A percentile compares a stretch with the other conserved stretches of the same genome.
Conservation (phyloP, 768 basidiomycete genomes). For the Leccinum olivaceopallidum region DNA sequence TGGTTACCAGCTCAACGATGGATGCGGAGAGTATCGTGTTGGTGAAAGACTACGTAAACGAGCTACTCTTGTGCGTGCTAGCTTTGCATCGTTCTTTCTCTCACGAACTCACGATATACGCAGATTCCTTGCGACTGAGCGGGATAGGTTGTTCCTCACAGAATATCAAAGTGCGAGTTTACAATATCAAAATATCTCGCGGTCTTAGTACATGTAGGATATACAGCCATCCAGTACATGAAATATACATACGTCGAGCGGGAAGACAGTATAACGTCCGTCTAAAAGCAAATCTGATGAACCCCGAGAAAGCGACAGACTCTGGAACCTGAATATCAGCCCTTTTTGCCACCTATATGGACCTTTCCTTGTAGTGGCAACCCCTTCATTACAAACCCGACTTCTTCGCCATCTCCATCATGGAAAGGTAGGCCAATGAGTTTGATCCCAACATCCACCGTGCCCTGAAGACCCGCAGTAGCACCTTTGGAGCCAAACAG, state of each 20-base stretch:
- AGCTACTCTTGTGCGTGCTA: conserved; percentile 70
- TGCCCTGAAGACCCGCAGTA: conserved; percentile 65
- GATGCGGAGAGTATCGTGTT: conserved; percentile 83
- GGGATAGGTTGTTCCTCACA: conserved; percentile 67
- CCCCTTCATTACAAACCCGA: conserved; percentile 57
- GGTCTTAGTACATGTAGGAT: conserved; percentile 38
- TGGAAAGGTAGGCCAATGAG: conserved; percentile 62
- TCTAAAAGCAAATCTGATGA: background rate
- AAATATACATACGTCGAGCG: conserved; percentile 3
- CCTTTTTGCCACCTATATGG: conserved; percentile 56
- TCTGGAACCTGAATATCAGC: conserved; percentile 2
- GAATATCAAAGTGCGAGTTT: conserved; percentile 79
- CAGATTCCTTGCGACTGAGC: conserved; percentile 81
- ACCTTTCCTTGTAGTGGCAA: conserved; percentile 71
- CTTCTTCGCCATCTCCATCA: conserved; percentile 35
- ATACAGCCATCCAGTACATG: conserved; percentile 2
- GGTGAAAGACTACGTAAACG: conserved; percentile 87
- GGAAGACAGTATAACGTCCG: background rate
- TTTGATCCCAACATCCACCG: conserved; percentile 57
- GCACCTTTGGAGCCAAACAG: conserved; percentile 67
- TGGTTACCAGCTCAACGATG: conserved; percentile 88
- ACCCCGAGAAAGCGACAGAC: background rate
- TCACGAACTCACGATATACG: background rate
- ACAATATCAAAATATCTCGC: conserved; percentile 80
- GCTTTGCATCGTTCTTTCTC: background rate